A percentile compares a stretch with the other conserved stretches of the same genome.
phyloP scores from a whole-genome alignment of 1,284 basidiomycete species.

The Trametes hirsuta region DNA sequence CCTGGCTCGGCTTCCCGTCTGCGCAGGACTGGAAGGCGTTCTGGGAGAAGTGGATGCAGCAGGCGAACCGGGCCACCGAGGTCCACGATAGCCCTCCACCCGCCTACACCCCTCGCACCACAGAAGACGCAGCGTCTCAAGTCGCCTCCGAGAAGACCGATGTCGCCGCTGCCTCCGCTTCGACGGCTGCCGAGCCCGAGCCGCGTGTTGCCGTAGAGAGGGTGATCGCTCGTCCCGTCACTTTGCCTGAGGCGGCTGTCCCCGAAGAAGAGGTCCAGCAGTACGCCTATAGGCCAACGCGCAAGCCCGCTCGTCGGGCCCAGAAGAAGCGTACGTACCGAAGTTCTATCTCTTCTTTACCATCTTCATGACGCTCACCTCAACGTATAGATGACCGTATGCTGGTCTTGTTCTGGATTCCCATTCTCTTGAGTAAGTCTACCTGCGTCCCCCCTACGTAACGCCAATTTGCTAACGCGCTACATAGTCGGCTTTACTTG shows the following conservation, averaged over 20 bases:
- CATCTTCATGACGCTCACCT: slow-evolving; percentile 2
- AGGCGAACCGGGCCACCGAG: slow-evolving; percentile 50
- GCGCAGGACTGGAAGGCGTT: slow-evolving; percentile 65
- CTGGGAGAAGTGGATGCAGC: slow-evolving; percentile 76
- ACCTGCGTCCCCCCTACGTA: not conserved
- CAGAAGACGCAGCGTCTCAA: slow-evolving; percentile 26
- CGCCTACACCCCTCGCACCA: slow-evolving; percentile 64
- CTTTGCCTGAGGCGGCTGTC: slow-evolving; percentile 53
- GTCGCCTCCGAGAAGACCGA: slow-evolving; percentile 16
- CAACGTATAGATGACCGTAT: slow-evolving; percentile 79
- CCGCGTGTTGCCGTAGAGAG: slow-evolving; percentile 3
- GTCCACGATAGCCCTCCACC: slow-evolving; percentile 60
- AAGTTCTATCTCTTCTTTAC: not conserved
- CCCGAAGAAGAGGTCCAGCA: slow-evolving; percentile 69
- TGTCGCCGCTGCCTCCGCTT: slow-evolving; percentile 16
- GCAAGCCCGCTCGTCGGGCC: slow-evolving; percentile 53
- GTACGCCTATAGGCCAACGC: slow-evolving; percentile 62
- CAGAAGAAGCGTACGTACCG: slow-evolving; percentile 71
- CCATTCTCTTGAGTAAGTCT: slow-evolving; percentile 78
- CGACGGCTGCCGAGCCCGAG: slow-evolving; percentile 4
- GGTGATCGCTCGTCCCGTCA: slow-evolving; percentile 39
- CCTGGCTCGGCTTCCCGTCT: slow-evolving; percentile 44
- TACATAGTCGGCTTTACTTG: slow-evolving; percentile 67
- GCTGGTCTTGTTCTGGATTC: slow-evolving; percentile 94
- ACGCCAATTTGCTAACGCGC: slow-evolving; percentile 13